Base-by-base conservation (phyloP, 768 basidiomycete genomes). In the Clathrus columnatus region DNA sequence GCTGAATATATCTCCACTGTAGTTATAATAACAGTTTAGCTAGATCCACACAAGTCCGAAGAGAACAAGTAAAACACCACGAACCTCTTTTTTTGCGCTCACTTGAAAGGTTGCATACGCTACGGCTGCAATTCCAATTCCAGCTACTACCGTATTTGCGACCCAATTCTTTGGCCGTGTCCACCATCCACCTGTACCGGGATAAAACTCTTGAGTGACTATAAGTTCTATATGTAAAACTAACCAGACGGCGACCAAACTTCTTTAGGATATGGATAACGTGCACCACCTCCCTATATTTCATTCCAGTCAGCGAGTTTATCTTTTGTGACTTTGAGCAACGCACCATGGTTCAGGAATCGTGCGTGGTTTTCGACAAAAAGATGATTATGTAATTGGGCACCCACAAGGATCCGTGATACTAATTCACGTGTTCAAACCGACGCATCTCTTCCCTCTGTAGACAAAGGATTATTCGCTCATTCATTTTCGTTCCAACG, bases 191-290 rank as follows among this genome's bases (percentile, higher is more conserved):
- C 93, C 91, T 91, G 61, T 45, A n/a, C 2, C 36, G n/a, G 36
- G 36, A 36, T 36, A n/a, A 36, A 41, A 47, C 30, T 43, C 42
- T 43, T 50, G n/a, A 18, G 51, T 16, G 11, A 16, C 27, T 20
- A 18, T n/a, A n/a, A n/a, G n/a, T n/a, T n/a, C n/a, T n/a, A n/a
- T n/a, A n/a, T n/a, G n/a, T n/a, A n/a, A n/a, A n/a, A 71, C 70
- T 59, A 51, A 90, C 91, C 91, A 61, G 92, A 78, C 65, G 94
- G 93, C 21, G 91, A 86, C 91, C 91, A 97, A 54, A 96, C 93
- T 65, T 87, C 80, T 75, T 93, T 94, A 28, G 91, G 93, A 69
- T 85, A 96, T 7, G 92, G 91, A 77, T 90, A 96, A 72, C 90
- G 83, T 53, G 73, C 80, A 59, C 87, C 87, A 71, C 87, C 88